Evolutionary conservation across 352 stramenopile species (phyloP).

Genomic region (Phytophthora cryptogea): DNA sequence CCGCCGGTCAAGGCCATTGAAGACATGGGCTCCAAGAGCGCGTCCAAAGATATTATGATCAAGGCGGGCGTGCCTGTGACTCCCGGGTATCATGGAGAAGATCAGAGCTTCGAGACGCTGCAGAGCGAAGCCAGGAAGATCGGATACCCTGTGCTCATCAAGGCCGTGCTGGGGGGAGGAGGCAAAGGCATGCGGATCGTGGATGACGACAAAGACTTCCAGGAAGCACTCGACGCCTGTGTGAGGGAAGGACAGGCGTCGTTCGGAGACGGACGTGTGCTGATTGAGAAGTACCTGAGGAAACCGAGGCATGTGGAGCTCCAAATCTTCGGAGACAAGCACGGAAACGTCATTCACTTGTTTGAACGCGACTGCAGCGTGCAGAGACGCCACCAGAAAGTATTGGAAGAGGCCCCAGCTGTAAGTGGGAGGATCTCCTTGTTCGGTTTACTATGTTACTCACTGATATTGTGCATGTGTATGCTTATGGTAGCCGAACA

Average conservation of each 20-base stretch:
- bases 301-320: conserved; percentile 93
- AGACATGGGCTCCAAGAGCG: conserved; percentile 93
- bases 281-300: conserved; percentile 92
- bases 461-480: neutral
- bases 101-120: conserved; percentile 83
- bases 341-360: conserved; percentile 90
- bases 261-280: conserved; percentile 90
- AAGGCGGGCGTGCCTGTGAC: conserved; percentile 85
- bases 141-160: conserved; percentile 93
- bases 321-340: conserved; percentile 92
- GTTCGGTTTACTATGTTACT: neutral
- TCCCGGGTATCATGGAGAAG: conserved; percentile 91
- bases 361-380: conserved; percentile 92
- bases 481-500: conserved; percentile 52
- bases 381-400: conserved; percentile 94
- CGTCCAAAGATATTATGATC: conserved; percentile 93
- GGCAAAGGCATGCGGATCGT: conserved; percentile 94
- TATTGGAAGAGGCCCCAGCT: conserved; percentile 93
- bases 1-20: conserved; percentile 87
- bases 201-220: conserved; percentile 78
- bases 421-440: conserved; percentile 37
- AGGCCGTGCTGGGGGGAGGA: conserved; percentile 90
- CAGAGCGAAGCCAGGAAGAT: conserved; percentile 83
- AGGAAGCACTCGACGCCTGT: conserved; percentile 84
- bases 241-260: conserved; percentile 84